A percentile compares a stretch with the other conserved stretches of the same genome.
Conservation (phyloP, 306 rosid genomes). For the Astragalus glycyphyllos region DNA sequence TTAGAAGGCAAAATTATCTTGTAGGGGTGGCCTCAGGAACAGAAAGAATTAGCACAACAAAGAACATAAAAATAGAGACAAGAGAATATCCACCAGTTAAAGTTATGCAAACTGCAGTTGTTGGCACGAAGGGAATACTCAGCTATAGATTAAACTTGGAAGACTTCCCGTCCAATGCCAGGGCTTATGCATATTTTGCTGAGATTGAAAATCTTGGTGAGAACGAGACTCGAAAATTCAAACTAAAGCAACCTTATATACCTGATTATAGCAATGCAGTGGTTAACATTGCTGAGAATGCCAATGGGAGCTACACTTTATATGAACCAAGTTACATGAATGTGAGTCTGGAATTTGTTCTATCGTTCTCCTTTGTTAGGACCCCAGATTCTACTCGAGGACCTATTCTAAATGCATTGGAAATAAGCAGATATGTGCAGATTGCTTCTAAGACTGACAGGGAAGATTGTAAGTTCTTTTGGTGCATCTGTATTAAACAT, state of each 20-base stretch:
- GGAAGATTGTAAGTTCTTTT: slow-evolving; percentile 66
- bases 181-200: slow-evolving; percentile 77
- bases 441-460: slow-evolving; percentile 57
- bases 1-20: slow-evolving; percentile 81
- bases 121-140: slow-evolving; percentile 66
- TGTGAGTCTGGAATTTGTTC: slow-evolving; percentile 75
- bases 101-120: slow-evolving; percentile 84
- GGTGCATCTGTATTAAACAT: background rate
- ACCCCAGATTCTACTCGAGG: slow-evolving; percentile 80
- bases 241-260: slow-evolving; percentile 59
- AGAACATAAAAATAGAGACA: slow-evolving; percentile 54
- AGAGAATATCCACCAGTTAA: slow-evolving; percentile 77
- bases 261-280: slow-evolving; percentile 70
- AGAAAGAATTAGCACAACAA: slow-evolving; percentile 65
- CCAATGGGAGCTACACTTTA: slow-evolving; percentile 76
- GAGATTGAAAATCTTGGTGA: slow-evolving; percentile 67
- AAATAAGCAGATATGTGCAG: slow-evolving; percentile 71
- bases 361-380: slow-evolving; percentile 71
- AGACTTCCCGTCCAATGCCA: slow-evolving; percentile 72
- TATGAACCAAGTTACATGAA: slow-evolving; percentile 95
- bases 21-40: slow-evolving; percentile 90
- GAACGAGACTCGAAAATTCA: slow-evolving; percentile 69
- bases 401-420: slow-evolving; percentile 81
- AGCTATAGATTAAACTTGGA: slow-evolving; percentile 78
- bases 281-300: slow-evolving; percentile 88